Conservation (phyloP, 345 rosid genomes). For the Mallotus nudiflorus region DNA sequence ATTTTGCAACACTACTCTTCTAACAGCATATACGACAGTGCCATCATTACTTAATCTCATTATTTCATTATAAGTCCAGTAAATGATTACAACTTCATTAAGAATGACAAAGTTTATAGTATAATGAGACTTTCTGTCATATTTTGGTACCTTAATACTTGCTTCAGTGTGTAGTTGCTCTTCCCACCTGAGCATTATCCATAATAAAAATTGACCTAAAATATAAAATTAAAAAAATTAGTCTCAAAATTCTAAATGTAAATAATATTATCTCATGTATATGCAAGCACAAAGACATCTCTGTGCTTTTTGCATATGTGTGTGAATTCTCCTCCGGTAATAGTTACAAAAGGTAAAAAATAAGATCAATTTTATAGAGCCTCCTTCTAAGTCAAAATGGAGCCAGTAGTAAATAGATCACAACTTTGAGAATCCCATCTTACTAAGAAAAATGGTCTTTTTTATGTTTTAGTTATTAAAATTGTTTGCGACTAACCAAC, state of each 20-base stretch:
- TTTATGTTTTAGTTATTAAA: neutral
- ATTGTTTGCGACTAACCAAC: neutral
- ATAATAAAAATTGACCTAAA: conserved; percentile 57
- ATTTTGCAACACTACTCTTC: too few relatives aligned
- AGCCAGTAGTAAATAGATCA: neutral
- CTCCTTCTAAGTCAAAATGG: neutral
- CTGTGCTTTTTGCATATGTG: neutral
- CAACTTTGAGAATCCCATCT: neutral
- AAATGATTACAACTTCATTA: conserved; percentile 62
- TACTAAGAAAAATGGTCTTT: too few relatives aligned
- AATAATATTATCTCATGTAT: neutral
- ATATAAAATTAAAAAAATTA: neutral
- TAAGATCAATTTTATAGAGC: too few relatives aligned
- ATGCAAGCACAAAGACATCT: neutral
- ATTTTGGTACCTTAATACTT: conserved; percentile 31
- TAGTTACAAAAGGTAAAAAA: too few relatives aligned
- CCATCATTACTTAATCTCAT: conserved; percentile 63
- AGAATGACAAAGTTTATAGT: conserved; percentile 27
- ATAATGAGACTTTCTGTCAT: conserved; percentile 6
- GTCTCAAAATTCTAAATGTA: neutral
- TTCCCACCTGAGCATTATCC: conserved; percentile 79
- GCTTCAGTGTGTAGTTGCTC: conserved; percentile 56
- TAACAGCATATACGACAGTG: conserved; percentile 75
- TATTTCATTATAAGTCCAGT: conserved; percentile 67
- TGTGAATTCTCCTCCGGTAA: neutral